Evolutionary conservation across 495 filamentous ascomycete genomes (phyloP), one percentile per base, ranked within the genome.

Genomic region (Darksidea phi): DNA sequence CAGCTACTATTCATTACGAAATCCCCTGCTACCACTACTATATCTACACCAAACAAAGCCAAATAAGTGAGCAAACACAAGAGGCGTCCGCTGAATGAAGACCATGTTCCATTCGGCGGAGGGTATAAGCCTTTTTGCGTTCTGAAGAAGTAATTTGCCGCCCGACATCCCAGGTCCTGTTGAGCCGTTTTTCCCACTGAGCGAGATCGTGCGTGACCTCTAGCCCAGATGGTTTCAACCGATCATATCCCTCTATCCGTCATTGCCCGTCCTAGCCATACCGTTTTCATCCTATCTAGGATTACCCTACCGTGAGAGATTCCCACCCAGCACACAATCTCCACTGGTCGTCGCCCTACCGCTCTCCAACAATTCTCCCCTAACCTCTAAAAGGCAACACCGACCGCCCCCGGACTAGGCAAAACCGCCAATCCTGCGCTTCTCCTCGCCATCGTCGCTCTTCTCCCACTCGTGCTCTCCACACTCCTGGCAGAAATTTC

Each of bases 321-420:
- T n/a, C n/a, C 47, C 6, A 49, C 7, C 23, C 23, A 13, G 6
- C 7, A 20, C 47, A 2, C 47, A 49, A 20, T 15, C n/a, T n/a
- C n/a, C n/a, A n/a, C n/a, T n/a, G n/a, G n/a, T n/a, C n/a, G n/a
- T n/a, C n/a, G n/a, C n/a, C n/a, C n/a, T n/a, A n/a, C n/a, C n/a
- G n/a, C 25, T 53, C 8, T 38, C 25, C 32, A 6, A 36, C 52
- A 24, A 41, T 18, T 48, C 18, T 25, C 6, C 21, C 42, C 36
- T 8, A 18, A 45, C 36, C 28, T 42, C 47, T 54, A 68, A 54
- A 64, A 64, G 1, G 66, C 66, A 37, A 68, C 56, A 38, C 66
- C 66, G 23, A 64, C 66, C 10, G 57, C 48, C 6, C 23, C 52
- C 54, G 58, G 57, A 50, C 52, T 63, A 24, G 32, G 34, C 26